These are phyloP conservation scores for Pleurotus cornucopiae DNA, from an alignment of 768 basidiomycete species.

Conservation along the genomic window DNA sequence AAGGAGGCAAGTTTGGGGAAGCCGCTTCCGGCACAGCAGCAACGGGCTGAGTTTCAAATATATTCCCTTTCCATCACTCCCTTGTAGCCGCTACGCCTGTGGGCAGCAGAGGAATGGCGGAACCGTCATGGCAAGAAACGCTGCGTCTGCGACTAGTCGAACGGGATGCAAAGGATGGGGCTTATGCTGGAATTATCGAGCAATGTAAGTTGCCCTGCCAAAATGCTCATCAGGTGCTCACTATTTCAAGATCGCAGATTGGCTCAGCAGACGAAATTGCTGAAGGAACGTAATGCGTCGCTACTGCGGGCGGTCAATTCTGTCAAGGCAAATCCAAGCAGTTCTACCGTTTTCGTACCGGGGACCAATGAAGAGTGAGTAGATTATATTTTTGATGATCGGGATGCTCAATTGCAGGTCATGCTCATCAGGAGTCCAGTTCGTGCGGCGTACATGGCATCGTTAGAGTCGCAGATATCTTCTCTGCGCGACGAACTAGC, in stretches of 20 bases:
- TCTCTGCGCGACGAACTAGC: conserved; percentile 89
- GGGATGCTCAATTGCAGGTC: background rate
- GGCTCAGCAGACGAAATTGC: conserved; percentile 85
- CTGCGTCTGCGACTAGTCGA: conserved; percentile 75
- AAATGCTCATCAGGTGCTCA: background rate
- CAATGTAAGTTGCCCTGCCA: conserved; percentile 62
- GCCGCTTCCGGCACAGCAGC: conserved; percentile 5
- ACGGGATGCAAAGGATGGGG: conserved; percentile 77
- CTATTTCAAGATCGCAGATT: conserved; percentile 71
- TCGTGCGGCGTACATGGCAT: conserved; percentile 82
- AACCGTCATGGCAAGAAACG: conserved; percentile 82
- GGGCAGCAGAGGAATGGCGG: conserved; percentile 52
- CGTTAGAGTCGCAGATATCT: conserved; percentile 92
- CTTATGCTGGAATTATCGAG: conserved; percentile 83
- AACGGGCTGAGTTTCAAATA: conserved; percentile 5
- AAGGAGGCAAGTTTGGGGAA: background rate
- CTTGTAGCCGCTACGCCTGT: background rate
- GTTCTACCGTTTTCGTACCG: conserved; percentile 58
- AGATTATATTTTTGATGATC: conserved; percentile 14
- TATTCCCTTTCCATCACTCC: background rate
- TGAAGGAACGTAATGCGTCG: conserved; percentile 90
- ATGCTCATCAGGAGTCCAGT: conserved; percentile 66
- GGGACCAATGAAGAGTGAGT: conserved; percentile 71
- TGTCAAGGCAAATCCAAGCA: conserved; percentile 58
- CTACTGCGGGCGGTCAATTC: conserved; percentile 81